Base-by-base conservation (phyloP, 2,329 filamentous ascomycete genomes). In the Aspergillus tamarii region DNA sequence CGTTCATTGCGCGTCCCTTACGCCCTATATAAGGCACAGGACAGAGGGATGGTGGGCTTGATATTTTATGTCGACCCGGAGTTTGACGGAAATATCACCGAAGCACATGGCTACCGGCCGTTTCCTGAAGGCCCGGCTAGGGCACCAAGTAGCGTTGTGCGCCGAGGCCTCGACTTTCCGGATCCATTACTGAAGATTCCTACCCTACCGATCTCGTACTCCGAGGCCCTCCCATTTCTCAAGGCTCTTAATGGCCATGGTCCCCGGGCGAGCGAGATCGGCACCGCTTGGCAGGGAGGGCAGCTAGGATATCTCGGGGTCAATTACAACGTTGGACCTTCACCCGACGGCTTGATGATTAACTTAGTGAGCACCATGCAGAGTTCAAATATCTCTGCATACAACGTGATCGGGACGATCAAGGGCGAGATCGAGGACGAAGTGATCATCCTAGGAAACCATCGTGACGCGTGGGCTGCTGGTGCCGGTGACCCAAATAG, bases 101-200 rank as follows among this genome's bases (percentile, higher is more conserved):
- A 50, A 19, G 23, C 23, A 14, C 26, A 50, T 50, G 46, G 46
- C 26, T 50, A 50, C 16, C 5, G 6, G 3, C 23, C 46, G 9
- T 50, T 50, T 10, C 46, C 46, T 16, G 23, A 50, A 19, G 46
- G 46, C 12, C 46, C 46, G 16, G 46, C 46, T 28, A 23, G 46
- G 12, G 23, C 46, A 28, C 46, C 46, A 8, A 2, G 23, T 28
- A 50, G 26, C 0, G 0, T 50, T 8, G 46, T 28, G 46, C 23
- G 46, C 6, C 23, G 46, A 50, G n/a, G 21, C 0, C 0, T 46
- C 2, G 4, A 14, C 11, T 0, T 0, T 7, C 21, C 5, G 1
- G 34, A 36, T 16, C 34, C 34, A 16, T 16, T 16, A 36, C 34
- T 36, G 1, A 36, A 16, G 14, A 48, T 48, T 14, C 45, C 45